These are phyloP conservation scores for Volvariella volvacea DNA, from an alignment of 1,284 basidiomycete species.

Conservation along the genomic window DNA sequence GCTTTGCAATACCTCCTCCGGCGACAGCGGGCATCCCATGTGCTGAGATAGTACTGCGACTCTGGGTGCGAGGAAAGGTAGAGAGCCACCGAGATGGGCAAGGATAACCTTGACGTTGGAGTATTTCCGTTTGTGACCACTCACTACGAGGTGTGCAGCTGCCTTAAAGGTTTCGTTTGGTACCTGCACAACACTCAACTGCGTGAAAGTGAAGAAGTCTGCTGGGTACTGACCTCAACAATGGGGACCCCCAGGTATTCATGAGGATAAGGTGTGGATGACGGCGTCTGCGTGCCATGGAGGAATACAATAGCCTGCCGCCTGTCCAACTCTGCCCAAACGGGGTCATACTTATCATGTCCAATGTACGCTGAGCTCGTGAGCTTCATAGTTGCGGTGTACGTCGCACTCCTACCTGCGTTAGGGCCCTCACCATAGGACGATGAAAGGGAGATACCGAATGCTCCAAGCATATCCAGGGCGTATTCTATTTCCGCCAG, in stretches of 20 bases:
- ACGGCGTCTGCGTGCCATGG: conserved; percentile 60
- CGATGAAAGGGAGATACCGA: conserved; percentile 57
- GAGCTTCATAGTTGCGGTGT: not conserved
- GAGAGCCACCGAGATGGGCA: conserved; percentile 62
- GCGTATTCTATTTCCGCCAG: conserved; percentile 51
- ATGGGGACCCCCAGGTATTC: conserved; percentile 57
- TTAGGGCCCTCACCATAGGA: conserved; percentile 46
- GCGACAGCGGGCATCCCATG: conserved; percentile 56
- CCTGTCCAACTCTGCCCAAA: conserved; percentile 60
- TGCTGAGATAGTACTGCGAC: conserved; percentile 57
- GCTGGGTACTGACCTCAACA: conserved; percentile 41
- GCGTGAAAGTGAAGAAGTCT: not conserved
- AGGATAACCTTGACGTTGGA: conserved; percentile 54
- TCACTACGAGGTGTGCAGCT: conserved; percentile 65
- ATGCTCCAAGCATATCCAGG: conserved; percentile 50
- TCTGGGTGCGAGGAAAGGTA: conserved; percentile 53
- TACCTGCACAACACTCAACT: conserved; percentile 35
- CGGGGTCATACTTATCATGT: conserved; percentile 49
- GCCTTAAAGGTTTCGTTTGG: conserved; percentile 77
- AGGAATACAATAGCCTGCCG: conserved; percentile 57
- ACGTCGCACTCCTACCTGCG: conserved; percentile 30
- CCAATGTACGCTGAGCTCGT: conserved; percentile 50
- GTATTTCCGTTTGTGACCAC: conserved; percentile 58
- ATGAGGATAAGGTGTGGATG: conserved; percentile 56
- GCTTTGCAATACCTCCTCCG: conserved; percentile 57